A percentile compares a stretch with the other conserved stretches of the same genome.
phyloP scores from a whole-genome alignment of 2,329 filamentous ascomycete species.

The Cryphonectria parasitica region DNA sequence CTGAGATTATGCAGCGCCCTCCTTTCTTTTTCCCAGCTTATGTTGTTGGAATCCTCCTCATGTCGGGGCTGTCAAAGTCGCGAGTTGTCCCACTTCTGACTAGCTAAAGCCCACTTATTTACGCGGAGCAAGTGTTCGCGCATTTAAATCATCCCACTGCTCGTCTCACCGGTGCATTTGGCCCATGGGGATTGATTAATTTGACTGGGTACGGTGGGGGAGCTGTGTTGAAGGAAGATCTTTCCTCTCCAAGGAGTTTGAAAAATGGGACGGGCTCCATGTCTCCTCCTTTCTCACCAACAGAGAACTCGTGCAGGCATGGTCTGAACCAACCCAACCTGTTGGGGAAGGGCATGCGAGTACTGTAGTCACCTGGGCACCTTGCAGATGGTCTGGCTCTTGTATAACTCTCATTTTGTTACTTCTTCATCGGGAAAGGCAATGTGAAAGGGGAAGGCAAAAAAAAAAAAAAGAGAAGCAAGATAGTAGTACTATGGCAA shows the following conservation, averaged over 20 bases:
- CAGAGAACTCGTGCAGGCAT: background rate
- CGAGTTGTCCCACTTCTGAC: background rate
- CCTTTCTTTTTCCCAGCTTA: too few species aligned
- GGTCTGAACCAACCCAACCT: too few species aligned
- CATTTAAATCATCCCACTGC: background rate
- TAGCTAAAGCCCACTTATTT: background rate
- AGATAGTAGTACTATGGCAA: background rate
- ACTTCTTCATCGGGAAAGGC: background rate
- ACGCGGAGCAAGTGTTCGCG: background rate
- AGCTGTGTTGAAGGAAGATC: background rate
- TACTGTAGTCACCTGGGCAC: background rate
- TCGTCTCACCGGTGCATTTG: background rate
- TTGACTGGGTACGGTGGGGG: background rate
- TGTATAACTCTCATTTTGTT: background rate
- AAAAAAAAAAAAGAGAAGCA: background rate
- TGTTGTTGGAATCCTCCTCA: too few species aligned
- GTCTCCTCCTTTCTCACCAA: background rate
- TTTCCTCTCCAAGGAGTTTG: background rate
- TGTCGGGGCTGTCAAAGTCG: background rate
- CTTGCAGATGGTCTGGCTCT: background rate
- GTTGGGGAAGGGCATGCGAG: background rate
- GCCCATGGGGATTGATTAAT: conserved; percentile 3
- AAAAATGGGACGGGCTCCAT: background rate
- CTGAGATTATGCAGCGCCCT: too few species aligned
- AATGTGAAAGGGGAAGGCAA: background rate